Conservation (phyloP, 495 filamentous ascomycete species). For the Geoglossum glabrum region DNA sequence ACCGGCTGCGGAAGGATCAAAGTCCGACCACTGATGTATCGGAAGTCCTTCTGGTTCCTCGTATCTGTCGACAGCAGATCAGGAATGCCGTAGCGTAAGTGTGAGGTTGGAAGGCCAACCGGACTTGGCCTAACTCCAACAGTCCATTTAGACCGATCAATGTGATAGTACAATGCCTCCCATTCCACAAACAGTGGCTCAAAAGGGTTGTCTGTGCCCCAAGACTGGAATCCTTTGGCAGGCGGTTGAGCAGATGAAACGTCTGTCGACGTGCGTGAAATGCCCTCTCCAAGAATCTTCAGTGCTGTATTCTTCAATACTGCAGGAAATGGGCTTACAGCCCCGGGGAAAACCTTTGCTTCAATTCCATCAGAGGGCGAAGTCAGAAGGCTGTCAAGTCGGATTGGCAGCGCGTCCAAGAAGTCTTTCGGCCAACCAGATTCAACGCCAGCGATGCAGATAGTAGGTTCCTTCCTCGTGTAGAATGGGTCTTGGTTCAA, state of each 20-base stretch:
- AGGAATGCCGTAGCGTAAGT: conserved; percentile 12
- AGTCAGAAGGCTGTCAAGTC: conserved; percentile 9
- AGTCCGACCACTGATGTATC: conserved; percentile 19
- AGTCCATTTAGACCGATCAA: conserved; percentile 18
- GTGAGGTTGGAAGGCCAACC: neutral
- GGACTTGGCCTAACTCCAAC: conserved; percentile 7
- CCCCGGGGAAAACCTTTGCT: too few relatives aligned
- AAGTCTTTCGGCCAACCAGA: conserved; percentile 28
- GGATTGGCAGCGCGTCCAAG: conserved; percentile 17
- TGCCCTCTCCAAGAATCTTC: neutral
- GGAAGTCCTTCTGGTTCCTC: conserved; percentile 13
- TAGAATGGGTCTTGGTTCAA: too few relatives aligned
- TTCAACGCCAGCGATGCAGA: conserved; percentile 23
- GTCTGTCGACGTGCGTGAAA: neutral
- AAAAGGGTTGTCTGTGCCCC: conserved; percentile 24
- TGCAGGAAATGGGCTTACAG: neutral
- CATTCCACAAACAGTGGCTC: conserved; percentile 32
- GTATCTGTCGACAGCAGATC: neutral
- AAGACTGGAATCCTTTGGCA: conserved; percentile 10
- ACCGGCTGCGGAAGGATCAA: conserved; percentile 26
- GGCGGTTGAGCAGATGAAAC: neutral
- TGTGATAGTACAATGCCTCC: conserved; percentile 30
- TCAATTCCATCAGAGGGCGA: neutral
- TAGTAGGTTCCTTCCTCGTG: conserved; percentile 23
- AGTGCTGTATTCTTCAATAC: neutral